Evolutionary conservation across 371 early-diverging fungal genomes (phyloP), one percentile per base, ranked within the genome.

Genomic region (Rhizopus sp.): DNA sequence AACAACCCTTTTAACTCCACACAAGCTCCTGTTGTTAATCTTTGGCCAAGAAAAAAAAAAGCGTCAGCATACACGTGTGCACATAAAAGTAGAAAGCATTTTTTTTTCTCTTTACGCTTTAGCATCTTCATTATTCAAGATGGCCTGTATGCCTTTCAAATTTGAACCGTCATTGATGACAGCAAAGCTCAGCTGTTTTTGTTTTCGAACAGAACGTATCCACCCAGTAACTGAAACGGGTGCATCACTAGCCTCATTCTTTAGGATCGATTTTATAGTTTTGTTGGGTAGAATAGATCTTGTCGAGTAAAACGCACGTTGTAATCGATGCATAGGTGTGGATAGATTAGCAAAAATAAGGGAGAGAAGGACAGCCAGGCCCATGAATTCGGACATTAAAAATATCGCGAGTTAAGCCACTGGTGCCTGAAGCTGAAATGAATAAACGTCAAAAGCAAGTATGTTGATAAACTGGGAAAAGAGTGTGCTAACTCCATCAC

Each of bases 181-280:
- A 7, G 87, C 82, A 69, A 94, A 94, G 4, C 87, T 77, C 23
- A 87, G 61, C 34, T 84, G 71, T 69, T 94, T 94, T 68, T 93
- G 92, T 41, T 80, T 70, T 16, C 94, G 88, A 13, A 92, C 85
- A 4, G 94, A 87, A 32, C 89, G 82, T 16, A 94, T 74, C 95
- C 95, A 94, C 7, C 92, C 95, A 31, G 88, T 70, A 9, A 93
- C 75, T n/a, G 61, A 50, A 8, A 78, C 73, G 5, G 54, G 12
- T 7, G n/a, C 35, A 4, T 40, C 23, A n/a, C 44, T 55, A 0
- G 50, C 15, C 17, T 57, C 53, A 31, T 60, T 47, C 13, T 52
- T 56, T 34, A 67, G 34, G 10, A 62, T 30, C 4, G 59, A 34
- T 33, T 58, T 57, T 8, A 67, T 67, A 6, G 63, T 62, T 38